Evolutionary conservation across 192 early-diverging fungal genomes (phyloP), one percentile per base, ranked within the genome.

Genomic region (Podila horticola): DNA sequence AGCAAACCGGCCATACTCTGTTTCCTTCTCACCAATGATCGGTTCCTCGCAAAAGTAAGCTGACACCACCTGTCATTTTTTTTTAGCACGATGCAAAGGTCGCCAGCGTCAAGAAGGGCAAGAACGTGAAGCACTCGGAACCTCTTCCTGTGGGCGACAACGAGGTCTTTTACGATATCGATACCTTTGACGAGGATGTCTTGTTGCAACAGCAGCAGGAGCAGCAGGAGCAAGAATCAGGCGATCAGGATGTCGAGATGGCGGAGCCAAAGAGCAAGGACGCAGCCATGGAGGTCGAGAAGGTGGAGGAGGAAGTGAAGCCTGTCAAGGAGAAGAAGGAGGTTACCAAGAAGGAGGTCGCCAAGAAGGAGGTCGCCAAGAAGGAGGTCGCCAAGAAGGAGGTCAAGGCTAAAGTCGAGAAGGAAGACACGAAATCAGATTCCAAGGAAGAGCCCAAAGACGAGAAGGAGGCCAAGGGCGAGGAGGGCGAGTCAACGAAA

Each of bases 131-230:
- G 17, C 87, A 86, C 22, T 85, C 76, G 29, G 82, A 82, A 20
- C 90, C 90, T 24, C 63, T 91, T 24, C 38, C 69, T 5, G 70
- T 85, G 5, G 74, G 84, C 20, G 89, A 90, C 31, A 82, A 71
- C 55, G 75, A 71, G 7, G 67, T 86, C 0, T 97, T 88, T 71
- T 92, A 94, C 57, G 85, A 89, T 67, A 85, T 97, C 29, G 96
- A 96, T 73, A 94, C 93, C 29, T 96, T 94, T 85, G 86, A 93
- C 51, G 93, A 96, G 61, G 84, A 90, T 59, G 41, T 61, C 26
- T 60, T 76, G 17, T 58, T 31, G n/a, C 62, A 77, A 55, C 73
- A 60, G 74, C 85, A 64, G 51, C 62, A 75, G n/a, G 65, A 69
- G 71, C 10, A 41, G 8, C 10, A 41, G 8, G 74, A 66, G 19